Evolutionary conservation across 257 asterid genomes (phyloP).

Genomic region (Nicotiana paniculata): DNA sequence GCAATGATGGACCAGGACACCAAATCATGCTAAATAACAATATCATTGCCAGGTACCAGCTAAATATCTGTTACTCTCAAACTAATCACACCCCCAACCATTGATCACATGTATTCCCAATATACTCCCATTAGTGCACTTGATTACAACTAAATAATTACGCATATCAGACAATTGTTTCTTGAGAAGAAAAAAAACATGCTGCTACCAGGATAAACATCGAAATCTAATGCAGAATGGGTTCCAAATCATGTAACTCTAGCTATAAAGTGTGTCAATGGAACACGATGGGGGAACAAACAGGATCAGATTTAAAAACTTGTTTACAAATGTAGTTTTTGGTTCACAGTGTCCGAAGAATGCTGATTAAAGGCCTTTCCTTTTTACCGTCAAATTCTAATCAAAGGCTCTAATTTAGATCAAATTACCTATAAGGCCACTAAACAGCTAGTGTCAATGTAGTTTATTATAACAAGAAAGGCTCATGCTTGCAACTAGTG

Average conservation of each 20-base stretch:
- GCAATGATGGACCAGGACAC: neutral
- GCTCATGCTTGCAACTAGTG: neutral
- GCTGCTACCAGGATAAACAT: neutral
- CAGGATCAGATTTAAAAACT: neutral
- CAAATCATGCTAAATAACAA: neutral
- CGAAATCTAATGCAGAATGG: neutral
- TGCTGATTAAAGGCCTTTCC: neutral
- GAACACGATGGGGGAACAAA: neutral
- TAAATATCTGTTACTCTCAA: neutral
- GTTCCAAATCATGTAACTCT: neutral
- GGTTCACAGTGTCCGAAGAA: neutral
- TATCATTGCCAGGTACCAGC: neutral
- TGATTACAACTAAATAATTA: neutral
- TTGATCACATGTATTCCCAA: neutral
- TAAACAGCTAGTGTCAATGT: neutral
- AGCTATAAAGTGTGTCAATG: neutral
- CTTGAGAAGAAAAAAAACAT: neutral
- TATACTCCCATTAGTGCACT: neutral
- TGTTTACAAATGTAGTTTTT: neutral
- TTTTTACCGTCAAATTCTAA: neutral
- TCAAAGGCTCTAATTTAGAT: neutral
- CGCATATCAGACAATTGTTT: neutral
- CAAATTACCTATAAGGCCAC: neutral
- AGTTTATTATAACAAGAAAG: neutral
- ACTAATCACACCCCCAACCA: neutral